Evolutionary conservation across 2,329 filamentous ascomycete species (phyloP).

Genomic region (Fusarium sublunatum): DNA sequence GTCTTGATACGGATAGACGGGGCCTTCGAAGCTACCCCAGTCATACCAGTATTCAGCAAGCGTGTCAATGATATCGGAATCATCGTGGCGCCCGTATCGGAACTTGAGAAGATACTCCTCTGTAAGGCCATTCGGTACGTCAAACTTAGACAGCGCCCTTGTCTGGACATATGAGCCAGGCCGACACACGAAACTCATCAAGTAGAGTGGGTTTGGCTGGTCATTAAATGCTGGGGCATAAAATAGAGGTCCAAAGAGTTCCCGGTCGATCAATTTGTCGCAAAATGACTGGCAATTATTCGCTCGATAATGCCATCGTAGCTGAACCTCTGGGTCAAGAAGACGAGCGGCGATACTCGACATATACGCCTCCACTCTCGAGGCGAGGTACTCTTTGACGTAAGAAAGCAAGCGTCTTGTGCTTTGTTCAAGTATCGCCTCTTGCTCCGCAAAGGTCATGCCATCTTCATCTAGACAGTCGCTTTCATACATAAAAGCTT

Average conservation of each 20-base stretch:
- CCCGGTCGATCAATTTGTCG: conserved; percentile 48
- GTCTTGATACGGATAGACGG: conserved; percentile 54
- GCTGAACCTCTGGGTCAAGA: conserved; percentile 40
- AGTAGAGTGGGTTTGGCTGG: conserved; percentile 44
- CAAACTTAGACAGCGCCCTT: conserved; percentile 47
- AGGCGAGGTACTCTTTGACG: conserved; percentile 41
- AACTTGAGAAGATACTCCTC: conserved; percentile 57
- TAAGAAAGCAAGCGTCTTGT: conserved; percentile 22
- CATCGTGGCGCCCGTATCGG: conserved; percentile 52
- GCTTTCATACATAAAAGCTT: conserved; percentile 43
- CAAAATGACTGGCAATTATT: conserved; percentile 55
- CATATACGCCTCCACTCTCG: conserved; percentile 47
- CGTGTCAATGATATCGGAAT: conserved; percentile 55
- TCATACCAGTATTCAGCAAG: conserved; percentile 59
- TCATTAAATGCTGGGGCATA: conserved; percentile 3
- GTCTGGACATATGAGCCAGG: conserved; percentile 39
- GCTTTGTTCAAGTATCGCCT: conserved; percentile 17
- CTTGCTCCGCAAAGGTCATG: conserved; percentile 20
- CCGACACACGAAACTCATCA: conserved; percentile 55
- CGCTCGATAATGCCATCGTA: conserved; percentile 46
- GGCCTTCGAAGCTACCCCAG: conserved; percentile 53
- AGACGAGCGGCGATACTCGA: conserved; percentile 45
- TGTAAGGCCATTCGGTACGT: conserved; percentile 53
- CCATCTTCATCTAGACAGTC: conserved; percentile 20
- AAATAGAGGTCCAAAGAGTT: conserved; percentile 47